Base-by-base conservation (phyloP, 1,139 yeast species). In the Hyphopichia burtonii region DNA sequence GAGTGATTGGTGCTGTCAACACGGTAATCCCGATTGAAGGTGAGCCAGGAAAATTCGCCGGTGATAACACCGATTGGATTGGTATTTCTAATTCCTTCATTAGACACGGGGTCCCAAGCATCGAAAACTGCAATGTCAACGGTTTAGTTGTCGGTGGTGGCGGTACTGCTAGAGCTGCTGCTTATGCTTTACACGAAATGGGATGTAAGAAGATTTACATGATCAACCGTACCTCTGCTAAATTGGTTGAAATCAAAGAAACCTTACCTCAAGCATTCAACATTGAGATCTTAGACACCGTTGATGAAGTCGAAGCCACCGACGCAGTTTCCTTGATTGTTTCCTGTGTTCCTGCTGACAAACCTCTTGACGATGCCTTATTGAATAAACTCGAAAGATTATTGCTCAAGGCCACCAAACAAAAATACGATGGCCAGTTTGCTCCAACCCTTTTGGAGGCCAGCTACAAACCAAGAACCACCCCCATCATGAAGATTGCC, bases 31-130 rank as follows among this genome's bases (percentile, higher is more conserved):
- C 86, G 25, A 38, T 61, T 14, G 59, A 65, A 23, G 79, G 74
- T 2, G 58, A 75, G 36, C 54, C 54, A 31, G 83, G 82, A 11
- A 71, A 74, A 48, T 76, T 84, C 42, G 63, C 68, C 43, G 99
- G 98, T 47, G 94, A 88, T 54, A 94, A 94, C 66, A 94, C 99
- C 37, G 99, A 94, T 63, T 93, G 96, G 96, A 68, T 83, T 42
- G 99, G 99, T 18, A 86, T 94, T 52, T 74, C 73, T 38, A 77
- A 84, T 49, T 80, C 96, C 1, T 81, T 89, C 53, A 59, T 68
- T 34, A 65, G 75, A 45, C 73, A 75, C 44, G 93, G 93, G 10
- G 82, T 82, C 28, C 80, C 86, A 30, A 65, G 67, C 35, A 50
- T 66, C 43, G 59, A 58, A 15, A 53, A 60, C 39, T 47, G 58